A percentile compares a stretch with the other conserved stretches of the same genome.
Evolutionary conservation across 495 filamentous ascomycete genomes (phyloP).

Genomic region (Neurospora sp.): DNA sequence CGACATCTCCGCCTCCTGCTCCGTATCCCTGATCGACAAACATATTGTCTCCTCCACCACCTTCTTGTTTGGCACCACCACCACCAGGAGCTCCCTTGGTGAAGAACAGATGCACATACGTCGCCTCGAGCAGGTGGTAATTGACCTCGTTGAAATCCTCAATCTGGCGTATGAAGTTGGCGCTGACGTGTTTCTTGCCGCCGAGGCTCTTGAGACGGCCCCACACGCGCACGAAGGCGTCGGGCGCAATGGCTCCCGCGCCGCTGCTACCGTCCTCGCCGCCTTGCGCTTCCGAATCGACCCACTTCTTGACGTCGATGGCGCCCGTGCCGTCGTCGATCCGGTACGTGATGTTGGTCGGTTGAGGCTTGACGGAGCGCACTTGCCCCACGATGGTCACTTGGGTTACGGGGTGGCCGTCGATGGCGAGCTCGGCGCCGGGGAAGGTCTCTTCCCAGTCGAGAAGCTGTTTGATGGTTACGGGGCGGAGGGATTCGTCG

Average conservation of each 20-base stretch:
- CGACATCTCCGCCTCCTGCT: slow-evolving; percentile 17
- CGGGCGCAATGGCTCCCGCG: slow-evolving; percentile 35
- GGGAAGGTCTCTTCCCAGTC: slow-evolving; percentile 67
- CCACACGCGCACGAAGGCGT: slow-evolving; percentile 73
- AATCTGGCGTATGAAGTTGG: slow-evolving; percentile 71
- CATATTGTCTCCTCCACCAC: slow-evolving; percentile 37
- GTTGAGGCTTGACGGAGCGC: slow-evolving; percentile 71
- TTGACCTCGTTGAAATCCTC: slow-evolving; percentile 83
- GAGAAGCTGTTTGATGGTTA: slow-evolving; percentile 88
- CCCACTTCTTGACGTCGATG: slow-evolving; percentile 89
- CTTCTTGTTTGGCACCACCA: slow-evolving; percentile 27
- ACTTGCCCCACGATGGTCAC: slow-evolving; percentile 86
- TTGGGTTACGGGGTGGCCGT: slow-evolving; percentile 53
- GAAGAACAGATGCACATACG: slow-evolving; percentile 75
- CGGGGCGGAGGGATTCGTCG: slow-evolving; percentile 71
- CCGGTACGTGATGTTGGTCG: slow-evolving; percentile 84
- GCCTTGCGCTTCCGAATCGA: slow-evolving; percentile 50
- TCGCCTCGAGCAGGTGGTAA: slow-evolving; percentile 81
- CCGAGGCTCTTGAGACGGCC: slow-evolving; percentile 70
- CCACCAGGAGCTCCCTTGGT: slow-evolving; percentile 43
- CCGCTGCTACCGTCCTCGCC: background rate
- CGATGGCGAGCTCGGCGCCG: slow-evolving; percentile 64
- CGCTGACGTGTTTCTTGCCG: slow-evolving; percentile 67
- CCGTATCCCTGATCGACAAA: slow-evolving; percentile 43
- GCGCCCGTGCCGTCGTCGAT: slow-evolving; percentile 91